Conservation (phyloP, 164 flowering plant species). For the Pachysandra terminalis region DNA sequence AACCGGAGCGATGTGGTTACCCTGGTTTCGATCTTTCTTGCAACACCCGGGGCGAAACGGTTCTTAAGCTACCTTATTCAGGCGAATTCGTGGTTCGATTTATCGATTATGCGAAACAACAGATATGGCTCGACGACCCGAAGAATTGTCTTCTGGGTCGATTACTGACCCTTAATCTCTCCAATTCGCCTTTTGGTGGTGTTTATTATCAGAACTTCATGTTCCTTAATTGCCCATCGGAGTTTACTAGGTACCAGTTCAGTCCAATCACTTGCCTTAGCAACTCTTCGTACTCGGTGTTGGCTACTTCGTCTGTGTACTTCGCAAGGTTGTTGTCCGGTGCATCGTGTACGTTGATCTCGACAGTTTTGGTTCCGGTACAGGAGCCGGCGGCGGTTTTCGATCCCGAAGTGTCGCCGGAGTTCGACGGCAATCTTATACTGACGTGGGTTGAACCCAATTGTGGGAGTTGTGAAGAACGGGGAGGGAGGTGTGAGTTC, state of each 20-base stretch:
- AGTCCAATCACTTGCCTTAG: conserved; percentile 41
- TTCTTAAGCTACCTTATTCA: conserved; percentile 23
- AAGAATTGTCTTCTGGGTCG: conserved; percentile 24
- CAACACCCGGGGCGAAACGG: conserved; percentile 14
- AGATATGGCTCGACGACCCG: conserved; percentile 28
- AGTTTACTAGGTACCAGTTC: conserved; percentile 5
- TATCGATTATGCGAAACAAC: conserved; percentile 20
- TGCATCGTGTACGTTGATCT: conserved; percentile 22
- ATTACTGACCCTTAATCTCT: conserved; percentile 15
- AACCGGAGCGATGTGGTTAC: conserved; percentile 28
- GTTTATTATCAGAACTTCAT: conserved; percentile 3
- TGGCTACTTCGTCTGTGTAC: conserved; percentile 32
- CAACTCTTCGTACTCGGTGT: conserved; percentile 25
- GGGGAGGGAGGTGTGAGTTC: conserved; percentile 32
- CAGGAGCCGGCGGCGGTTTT: conserved; percentile 17
- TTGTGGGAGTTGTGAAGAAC: conserved; percentile 32
- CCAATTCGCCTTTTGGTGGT: conserved; percentile 8
- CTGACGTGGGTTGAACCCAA: conserved; percentile 32
- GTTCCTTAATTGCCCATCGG: conserved; percentile 23
- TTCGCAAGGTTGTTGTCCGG: conserved; percentile 11
- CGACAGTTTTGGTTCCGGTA: conserved; percentile 31
- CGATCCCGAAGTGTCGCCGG: conserved; percentile 8
- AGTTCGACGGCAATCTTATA: conserved; percentile 16
- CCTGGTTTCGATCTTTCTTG: conserved; percentile 41
- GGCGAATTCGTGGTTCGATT: conserved; percentile 22